Conservation (phyloP, 129 eudicot genomes). For the carrot (Daucus carota) region DH1_v3.0 NC_030381.2:26941501-26942000, state of each 20-base stretch:
- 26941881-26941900: constrained; percentile 76
- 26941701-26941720: constrained; percentile 98
- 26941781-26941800: background rate
- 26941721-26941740: constrained; percentile 68
- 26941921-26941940: constrained; percentile 84
- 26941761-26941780: background rate
- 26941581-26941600: constrained; percentile 84
- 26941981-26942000: constrained; percentile 83
- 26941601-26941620: constrained; percentile 88
- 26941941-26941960: constrained; percentile 90
- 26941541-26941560: constrained; percentile 90
- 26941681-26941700: constrained; percentile 98
- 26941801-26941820: background rate
- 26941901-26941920: constrained; percentile 93
- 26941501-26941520: constrained; percentile 80
- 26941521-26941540: constrained; percentile 54
- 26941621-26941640: constrained; percentile 92
- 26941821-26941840: background rate
- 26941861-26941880: constrained; percentile 93
- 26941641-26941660: constrained; percentile 75
- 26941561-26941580: constrained; percentile 40
- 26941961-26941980: constrained; percentile 61
- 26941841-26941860: constrained; percentile 98
- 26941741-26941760: constrained; percentile 57
- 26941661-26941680: constrained; percentile 66